These are phyloP conservation scores for Camelina sativa DNA, from an alignment of 345 rosid genomes.

Conservation along the genomic window DNA sequence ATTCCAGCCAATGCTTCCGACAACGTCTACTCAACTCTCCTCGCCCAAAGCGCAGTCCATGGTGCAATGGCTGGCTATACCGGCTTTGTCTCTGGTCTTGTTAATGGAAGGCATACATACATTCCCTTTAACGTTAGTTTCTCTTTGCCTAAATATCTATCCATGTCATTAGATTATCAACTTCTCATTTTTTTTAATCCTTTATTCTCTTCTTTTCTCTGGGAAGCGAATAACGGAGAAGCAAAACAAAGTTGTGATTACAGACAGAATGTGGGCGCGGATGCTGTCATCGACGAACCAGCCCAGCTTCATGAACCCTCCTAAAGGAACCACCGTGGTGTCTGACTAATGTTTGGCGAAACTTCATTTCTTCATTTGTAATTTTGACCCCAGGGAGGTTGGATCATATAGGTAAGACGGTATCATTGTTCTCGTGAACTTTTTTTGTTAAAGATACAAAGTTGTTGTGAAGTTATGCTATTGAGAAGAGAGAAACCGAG, in stretches of 20 bases:
- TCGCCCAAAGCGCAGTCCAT: slow-evolving; percentile 86
- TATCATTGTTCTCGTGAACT: slow-evolving; percentile 14
- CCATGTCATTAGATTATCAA: slow-evolving; percentile 1
- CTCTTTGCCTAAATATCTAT: slow-evolving; percentile 24
- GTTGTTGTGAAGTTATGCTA: slow-evolving; percentile 8
- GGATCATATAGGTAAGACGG: slow-evolving; percentile 8
- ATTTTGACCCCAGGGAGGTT: slow-evolving; percentile 28
- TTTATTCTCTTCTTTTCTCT: neutral
- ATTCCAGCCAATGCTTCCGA: slow-evolving; percentile 84
- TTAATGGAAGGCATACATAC: slow-evolving; percentile 81
- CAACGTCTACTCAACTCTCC: slow-evolving; percentile 88
- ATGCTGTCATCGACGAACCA: slow-evolving; percentile 77
- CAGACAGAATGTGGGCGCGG: slow-evolving; percentile 92
- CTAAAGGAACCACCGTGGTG: slow-evolving; percentile 19
- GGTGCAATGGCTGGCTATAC: slow-evolving; percentile 96
- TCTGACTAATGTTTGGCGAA: neutral
- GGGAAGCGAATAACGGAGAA: slow-evolving; percentile 68
- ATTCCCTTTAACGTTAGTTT: slow-evolving; percentile 70
- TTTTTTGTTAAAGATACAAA: slow-evolving; percentile 11
- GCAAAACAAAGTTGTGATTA: slow-evolving; percentile 73
- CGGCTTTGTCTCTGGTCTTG: slow-evolving; percentile 80
- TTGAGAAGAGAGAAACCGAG: too few species aligned
- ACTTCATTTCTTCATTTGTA: slow-evolving; percentile 27
- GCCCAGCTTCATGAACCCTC: slow-evolving; percentile 65
- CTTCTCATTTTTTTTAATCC: neutral